Conservation (phyloP, 305 asterid genomes). For the Fraxinus sp. region DNA sequence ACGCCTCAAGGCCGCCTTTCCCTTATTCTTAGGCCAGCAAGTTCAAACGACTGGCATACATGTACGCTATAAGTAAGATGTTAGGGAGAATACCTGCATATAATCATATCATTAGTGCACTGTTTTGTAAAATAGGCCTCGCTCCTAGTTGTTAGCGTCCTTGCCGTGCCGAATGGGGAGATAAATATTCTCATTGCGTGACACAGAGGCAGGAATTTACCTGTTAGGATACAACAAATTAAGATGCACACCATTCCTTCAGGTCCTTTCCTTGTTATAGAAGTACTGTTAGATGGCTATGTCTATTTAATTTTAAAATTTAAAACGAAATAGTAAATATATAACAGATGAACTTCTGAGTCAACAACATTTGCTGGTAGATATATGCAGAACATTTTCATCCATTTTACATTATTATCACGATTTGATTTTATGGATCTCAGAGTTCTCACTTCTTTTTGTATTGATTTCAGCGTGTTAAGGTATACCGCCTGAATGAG, state of each 20-base stretch:
- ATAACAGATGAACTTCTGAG: not conserved
- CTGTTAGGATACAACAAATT: not conserved
- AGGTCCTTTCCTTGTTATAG: not conserved
- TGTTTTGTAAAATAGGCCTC: too few species aligned
- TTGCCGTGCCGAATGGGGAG: too few species aligned
- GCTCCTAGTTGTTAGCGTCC: too few species aligned
- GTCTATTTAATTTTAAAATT: not conserved
- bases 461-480: constrained; percentile 69
- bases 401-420: not conserved
- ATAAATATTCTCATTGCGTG: too few species aligned
- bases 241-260: not conserved
- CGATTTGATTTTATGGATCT: not conserved
- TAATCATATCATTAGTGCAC: too few species aligned
- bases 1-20: too few species aligned
- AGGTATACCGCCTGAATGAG: constrained; percentile 86
- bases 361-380: not conserved
- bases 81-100: too few species aligned
- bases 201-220: not conserved
- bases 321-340: not conserved
- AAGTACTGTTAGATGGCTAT: not conserved
- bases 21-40: too few species aligned
- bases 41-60: too few species aligned
- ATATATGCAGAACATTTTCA: not conserved
- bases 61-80: too few species aligned
- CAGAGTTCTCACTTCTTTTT: constrained; percentile 10